A percentile compares a stretch with the other conserved stretches of the same genome.
These are phyloP conservation scores for Geopyxis carbonaria DNA, from an alignment of 495 filamentous ascomycete species.

Conservation along the genomic window DNA sequence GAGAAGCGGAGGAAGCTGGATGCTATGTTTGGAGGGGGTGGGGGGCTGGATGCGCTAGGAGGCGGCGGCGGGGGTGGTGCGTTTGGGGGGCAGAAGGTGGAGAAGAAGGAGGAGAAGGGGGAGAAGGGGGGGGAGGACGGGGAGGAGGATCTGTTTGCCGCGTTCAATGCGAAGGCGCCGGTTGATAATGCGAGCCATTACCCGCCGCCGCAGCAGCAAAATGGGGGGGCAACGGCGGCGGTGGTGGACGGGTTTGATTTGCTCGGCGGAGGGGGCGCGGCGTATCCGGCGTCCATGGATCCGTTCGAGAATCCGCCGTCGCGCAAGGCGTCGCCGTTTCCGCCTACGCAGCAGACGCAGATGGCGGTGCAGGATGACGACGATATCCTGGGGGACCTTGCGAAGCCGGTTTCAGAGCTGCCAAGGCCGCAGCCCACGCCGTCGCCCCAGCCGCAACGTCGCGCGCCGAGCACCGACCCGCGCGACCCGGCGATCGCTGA, in stretches of 20 bases:
- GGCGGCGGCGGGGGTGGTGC: constrained; percentile 49
- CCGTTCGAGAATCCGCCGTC: constrained; percentile 62
- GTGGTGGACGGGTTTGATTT: background rate
- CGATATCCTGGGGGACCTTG: constrained; percentile 76
- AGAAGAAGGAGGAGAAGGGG: constrained; percentile 8
- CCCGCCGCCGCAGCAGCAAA: constrained; percentile 35
- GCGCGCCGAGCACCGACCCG: constrained; percentile 33
- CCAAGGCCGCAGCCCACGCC: constrained; percentile 25
- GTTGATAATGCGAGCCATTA: constrained; percentile 45
- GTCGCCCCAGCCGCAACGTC: constrained; percentile 26
- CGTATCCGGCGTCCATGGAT: constrained; percentile 30
- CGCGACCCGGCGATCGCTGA: constrained; percentile 74
- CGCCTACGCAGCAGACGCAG: constrained; percentile 26
- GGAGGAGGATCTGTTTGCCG: constrained; percentile 46
- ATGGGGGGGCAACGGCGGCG: constrained; percentile 2
- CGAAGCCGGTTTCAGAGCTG: constrained; percentile 70
- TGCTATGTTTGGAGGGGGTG: constrained; percentile 51
- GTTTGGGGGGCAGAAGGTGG: constrained; percentile 43
- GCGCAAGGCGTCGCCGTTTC: constrained; percentile 28
- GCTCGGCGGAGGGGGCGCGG: background rate
- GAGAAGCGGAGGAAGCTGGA: constrained; percentile 52
- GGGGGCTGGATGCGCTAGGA: constrained; percentile 10
- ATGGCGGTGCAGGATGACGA: constrained; percentile 39
- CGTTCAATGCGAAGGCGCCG: constrained; percentile 40
- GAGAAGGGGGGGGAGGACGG: constrained; percentile 9